Evolutionary conservation across 75 land plant species (phyloP), one percentile per base, ranked within the genome.

Genomic region (Pinus tabuliformis): DNA sequence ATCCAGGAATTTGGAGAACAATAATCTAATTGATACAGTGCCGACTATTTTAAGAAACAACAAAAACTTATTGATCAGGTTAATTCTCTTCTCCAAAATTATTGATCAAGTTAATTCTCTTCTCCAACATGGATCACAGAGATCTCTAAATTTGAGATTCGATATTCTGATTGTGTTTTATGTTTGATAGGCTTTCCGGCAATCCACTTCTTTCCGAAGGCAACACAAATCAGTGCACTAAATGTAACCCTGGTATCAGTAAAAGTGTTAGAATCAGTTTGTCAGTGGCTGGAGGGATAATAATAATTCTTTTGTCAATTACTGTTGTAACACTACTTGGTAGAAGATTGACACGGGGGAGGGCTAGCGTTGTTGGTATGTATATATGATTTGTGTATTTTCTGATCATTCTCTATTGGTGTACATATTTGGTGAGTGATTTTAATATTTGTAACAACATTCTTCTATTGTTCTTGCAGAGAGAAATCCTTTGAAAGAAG

Each of bases 21-120:
- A 83, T 81, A 58, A 70, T 12, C 57, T 79, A 15, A 75, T 0
- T 33, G 77, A 78, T n/a, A 26, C 74, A 75, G 62, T 79, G 21
- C 84, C 81, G 6, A 7, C 42, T 5, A n/a, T 8, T 78, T 57
- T 83, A 60, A 36, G 56, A 56, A 78, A 63, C 64, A 60, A 56
- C 15, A 70, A 20, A 26, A 49, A 77, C 77, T 1, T 59, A 22
- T 28, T 52, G 75, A 42, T 24, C 11, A 26, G n/a, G 70, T 26
- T 52, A 68, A 80, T 73, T 75, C 9, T 3, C n/a, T n/a, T n/a
- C n/a, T n/a, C n/a, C n/a, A n/a, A n/a, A n/a, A n/a, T n/a, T n/a
- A n/a, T n/a, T n/a, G n/a, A n/a, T n/a, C n/a, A n/a, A n/a, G n/a
- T n/a, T n/a, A n/a, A n/a, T n/a, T n/a, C n/a, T n/a, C 20, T 26